A percentile compares a stretch with the other conserved stretches of the same genome.
Conservation (phyloP, 2,329 filamentous ascomycete genomes). For the Aspergillus unguis region DNA sequence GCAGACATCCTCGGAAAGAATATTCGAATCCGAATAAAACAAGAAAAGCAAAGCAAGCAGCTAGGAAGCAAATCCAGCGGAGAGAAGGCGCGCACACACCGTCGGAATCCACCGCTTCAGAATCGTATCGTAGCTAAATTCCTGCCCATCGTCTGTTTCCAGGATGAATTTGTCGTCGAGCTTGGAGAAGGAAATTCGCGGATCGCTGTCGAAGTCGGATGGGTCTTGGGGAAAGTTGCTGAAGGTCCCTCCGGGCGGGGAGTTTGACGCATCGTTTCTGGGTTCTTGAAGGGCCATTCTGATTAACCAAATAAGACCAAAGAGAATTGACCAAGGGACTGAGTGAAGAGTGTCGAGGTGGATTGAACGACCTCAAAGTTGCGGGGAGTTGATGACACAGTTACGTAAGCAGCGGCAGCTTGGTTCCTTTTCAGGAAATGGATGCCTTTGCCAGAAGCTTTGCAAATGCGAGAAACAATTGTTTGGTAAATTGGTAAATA, state of each 20-base stretch:
- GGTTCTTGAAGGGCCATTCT: constrained; percentile 25
- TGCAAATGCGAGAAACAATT: too few relatives aligned
- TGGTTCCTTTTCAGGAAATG: neutral
- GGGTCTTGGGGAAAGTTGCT: constrained; percentile 53
- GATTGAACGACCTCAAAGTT: neutral
- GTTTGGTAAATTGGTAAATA: too few relatives aligned
- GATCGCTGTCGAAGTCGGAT: constrained; percentile 69
- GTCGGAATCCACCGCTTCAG: constrained; percentile 72
- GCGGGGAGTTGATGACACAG: constrained; percentile 11
- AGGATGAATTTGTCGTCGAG: constrained; percentile 77
- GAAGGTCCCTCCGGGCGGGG: constrained; percentile 13
- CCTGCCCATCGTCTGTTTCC: constrained; percentile 77
- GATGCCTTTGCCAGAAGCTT: too few relatives aligned
- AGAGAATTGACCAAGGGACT: neutral
- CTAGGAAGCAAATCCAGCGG: constrained; percentile 15
- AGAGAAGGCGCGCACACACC: constrained; percentile 41
- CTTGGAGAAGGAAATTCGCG: constrained; percentile 83
- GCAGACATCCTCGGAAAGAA: neutral
- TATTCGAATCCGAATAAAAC: neutral
- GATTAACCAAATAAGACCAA: neutral
- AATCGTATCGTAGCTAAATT: constrained; percentile 75
- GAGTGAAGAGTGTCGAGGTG: neutral
- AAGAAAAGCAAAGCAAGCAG: constrained; percentile 12
- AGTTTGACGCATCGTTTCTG: constrained; percentile 16
- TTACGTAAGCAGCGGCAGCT: constrained; percentile 11